Evolutionary conservation across 2,329 filamentous ascomycete species (phyloP), one percentile per base, ranked within the genome.

Genomic region (Alternaria tenuissima): DNA sequence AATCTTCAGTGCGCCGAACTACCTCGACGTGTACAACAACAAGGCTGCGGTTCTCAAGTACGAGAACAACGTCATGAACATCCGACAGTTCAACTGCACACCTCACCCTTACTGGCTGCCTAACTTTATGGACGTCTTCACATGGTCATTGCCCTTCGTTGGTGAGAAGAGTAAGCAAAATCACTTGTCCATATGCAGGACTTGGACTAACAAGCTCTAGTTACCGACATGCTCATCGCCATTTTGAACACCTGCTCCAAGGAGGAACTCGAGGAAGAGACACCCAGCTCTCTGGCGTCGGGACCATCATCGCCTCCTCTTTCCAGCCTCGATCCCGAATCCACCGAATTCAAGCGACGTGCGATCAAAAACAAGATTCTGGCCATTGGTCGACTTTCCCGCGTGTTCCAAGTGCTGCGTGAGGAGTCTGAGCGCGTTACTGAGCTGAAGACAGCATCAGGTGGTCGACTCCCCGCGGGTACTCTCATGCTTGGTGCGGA

Each of bases 1-100:
- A 70, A 99, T 99, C 74, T 99, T 99, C 86, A 98, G 94, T 44
- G 95, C 95, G 1, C 95, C 95, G 38, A 99, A 99, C 81, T 99
- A 99, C 78, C 88, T 99, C 65, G 95, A 99, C 75, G 94, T 99
- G 38, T 99, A 99, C 83, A 99, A 99, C 88, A 99, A 99, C 86
- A 99, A 99, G 85, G 95, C 95, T 2, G 95, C 95, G 0, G 95
- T 99, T 41, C 85, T 99, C 73, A 99, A 99, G 83, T 99, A 99
- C 79, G 95, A 99, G 83, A 99, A 99, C 82, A 99, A 99, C 76
- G 95, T 99, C 63, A 99, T 99, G 95, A 99, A 99, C 84, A 99
- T 99, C 77, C 89, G 95, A 61, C 95, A 99, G 81, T 99, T 99
- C 84, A 99, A 99, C 85, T 99, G 94, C 87, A 98, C 95, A 22